Base-by-base conservation (phyloP, 805 yeast species). In the Lipomyces starkeyi region DNA sequence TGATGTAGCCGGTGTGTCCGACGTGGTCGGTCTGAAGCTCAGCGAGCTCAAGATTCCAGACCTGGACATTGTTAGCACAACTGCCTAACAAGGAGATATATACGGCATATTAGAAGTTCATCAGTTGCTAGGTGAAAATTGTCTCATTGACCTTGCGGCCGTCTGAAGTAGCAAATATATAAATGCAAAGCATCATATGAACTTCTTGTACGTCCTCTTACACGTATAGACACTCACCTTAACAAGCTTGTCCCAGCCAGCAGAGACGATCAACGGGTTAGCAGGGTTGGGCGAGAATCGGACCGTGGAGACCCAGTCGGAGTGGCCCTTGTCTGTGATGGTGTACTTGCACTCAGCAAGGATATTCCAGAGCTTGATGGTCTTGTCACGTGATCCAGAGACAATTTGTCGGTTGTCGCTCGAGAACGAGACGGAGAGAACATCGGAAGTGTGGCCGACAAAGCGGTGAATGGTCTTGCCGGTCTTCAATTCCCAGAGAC, bases 111-210 rank as follows among this genome's bases (percentile, higher is more conserved):
- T 43, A 6, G 49, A 43, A n/a, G 49, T 34, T 37, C 66, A 88
- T 93, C 98, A 93, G 98, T 91, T 93, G 93, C 97, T 91, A 93
- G 97, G 97, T 93, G 98, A 90, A 88, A 84, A 84, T 84, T 89
- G 97, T 94, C 98, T 95, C 99, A 94, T 92, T 87, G 90, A 81
- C 83, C 68, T 73, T 74, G 79, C 77, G 75, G 81, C 82, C 83
- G 92, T 94, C 99, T 86, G 98, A 94, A 94, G 99, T 94, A 94
- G 99, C 99, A 94, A 94, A 95, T 95, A 94, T 89, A 80, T 63
- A 65, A 53, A 58, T 35, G 57, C 37, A 60, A 62, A 55, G 62
- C 67, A 71, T 70, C 73, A 67, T 58, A 14, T 71, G 68, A 61
- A 62, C 27, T 8, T 6, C 62, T 22, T 20, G 17, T 13, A 1